These are phyloP conservation scores for Hibiscus trionum DNA, from an alignment of 345 rosid species.

Conservation along the genomic window DNA sequence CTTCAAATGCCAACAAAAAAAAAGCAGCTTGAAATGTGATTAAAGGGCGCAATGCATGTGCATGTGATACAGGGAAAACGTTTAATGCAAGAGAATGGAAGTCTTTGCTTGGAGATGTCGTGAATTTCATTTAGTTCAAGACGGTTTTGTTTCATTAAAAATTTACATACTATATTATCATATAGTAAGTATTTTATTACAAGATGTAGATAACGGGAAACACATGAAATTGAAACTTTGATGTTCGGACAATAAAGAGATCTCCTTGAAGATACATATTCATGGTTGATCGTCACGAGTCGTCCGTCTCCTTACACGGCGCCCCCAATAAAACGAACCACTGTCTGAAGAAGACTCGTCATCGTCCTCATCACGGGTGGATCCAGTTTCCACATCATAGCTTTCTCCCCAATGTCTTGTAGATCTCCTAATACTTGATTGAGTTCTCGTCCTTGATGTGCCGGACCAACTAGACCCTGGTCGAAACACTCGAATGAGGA, in stretches of 20 bases:
- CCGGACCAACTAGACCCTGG: conserved; percentile 78
- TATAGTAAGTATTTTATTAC: not conserved
- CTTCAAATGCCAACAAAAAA: conserved; percentile 3
- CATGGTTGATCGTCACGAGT: conserved; percentile 41
- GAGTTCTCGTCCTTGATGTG: conserved; percentile 63
- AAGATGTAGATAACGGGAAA: not conserved
- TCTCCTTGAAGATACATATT: not conserved
- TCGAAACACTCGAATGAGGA: conserved; percentile 69
- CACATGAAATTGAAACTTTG: conserved; percentile 20
- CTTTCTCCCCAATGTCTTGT: conserved; percentile 81
- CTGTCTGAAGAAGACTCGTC: conserved; percentile 42
- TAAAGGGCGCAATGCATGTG: conserved; percentile 25
- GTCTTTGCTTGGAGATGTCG: not conserved
- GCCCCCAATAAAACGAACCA: conserved; percentile 38
- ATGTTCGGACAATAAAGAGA: conserved; percentile 5
- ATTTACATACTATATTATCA: too few species aligned
- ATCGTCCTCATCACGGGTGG: conserved; percentile 65
- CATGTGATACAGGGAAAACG: conserved; percentile 7
- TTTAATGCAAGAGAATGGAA: not conserved
- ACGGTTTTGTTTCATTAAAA: too few species aligned
- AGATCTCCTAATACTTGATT: conserved; percentile 47
- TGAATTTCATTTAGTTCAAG: not conserved
- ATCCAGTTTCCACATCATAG: conserved; percentile 55
- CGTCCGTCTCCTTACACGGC: conserved; percentile 33
- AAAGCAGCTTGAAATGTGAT: conserved; percentile 21